Percentiles rank a stretch among this genome's conserved stretches.
These are phyloP conservation scores for Prunus mume DNA, from an alignment of 306 rosid genomes.

Conservation along the genomic window DNA sequence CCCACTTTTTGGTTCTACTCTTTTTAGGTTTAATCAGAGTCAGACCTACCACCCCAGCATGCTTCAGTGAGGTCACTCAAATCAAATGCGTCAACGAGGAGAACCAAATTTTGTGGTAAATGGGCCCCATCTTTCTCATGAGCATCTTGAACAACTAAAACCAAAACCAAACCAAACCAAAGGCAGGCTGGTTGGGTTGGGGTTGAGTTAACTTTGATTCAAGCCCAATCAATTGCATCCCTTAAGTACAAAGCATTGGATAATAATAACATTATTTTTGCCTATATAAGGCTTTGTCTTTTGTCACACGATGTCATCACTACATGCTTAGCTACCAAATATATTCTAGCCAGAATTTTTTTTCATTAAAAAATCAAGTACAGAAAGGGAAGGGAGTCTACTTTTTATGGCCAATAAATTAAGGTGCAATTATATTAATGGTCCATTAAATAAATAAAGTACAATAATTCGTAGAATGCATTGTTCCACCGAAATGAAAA, in stretches of 20 bases:
- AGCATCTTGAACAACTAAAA: neutral
- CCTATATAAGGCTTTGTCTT: neutral
- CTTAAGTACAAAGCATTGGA: constrained; percentile 21
- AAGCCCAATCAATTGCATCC: neutral
- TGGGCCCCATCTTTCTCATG: constrained; percentile 15
- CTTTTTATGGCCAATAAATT: neutral
- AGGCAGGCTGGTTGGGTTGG: too few relatives aligned
- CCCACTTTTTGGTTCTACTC: neutral
- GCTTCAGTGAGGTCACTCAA: too few relatives aligned
- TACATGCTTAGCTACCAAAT: neutral
- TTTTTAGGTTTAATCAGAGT: neutral
- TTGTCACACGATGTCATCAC: constrained; percentile 3
- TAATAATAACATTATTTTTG: neutral
- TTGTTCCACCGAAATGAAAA: neutral
- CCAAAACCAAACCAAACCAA: too few relatives aligned
- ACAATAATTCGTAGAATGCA: neutral
- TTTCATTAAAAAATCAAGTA: too few relatives aligned
- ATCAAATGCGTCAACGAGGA: neutral
- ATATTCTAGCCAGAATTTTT: too few relatives aligned
- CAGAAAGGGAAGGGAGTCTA: neutral
- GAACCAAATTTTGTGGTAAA: neutral
- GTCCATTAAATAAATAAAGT: neutral
- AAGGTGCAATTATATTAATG: neutral
- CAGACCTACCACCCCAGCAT: too few relatives aligned
- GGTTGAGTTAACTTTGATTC: neutral